These are phyloP conservation scores for Rosa chinensis DNA, from an alignment of 306 rosid genomes.

Conservation along the genomic window DNA sequence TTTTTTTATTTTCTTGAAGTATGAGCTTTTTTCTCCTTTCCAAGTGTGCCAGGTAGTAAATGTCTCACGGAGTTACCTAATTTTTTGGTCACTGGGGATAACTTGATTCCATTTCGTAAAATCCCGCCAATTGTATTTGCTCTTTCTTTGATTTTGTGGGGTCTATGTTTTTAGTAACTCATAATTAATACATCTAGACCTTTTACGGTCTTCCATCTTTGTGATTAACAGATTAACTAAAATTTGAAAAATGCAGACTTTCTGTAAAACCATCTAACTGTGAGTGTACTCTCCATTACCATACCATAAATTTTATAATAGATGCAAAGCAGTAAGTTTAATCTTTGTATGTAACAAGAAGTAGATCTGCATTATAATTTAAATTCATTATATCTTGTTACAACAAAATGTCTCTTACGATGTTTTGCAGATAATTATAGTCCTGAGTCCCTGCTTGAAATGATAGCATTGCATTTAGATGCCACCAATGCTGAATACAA, in stretches of 20 bases:
- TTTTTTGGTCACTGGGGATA: neutral
- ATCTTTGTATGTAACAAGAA: neutral
- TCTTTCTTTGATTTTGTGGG: no score
- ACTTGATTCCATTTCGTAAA: neutral
- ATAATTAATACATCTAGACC: neutral
- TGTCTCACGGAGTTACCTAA: neutral
- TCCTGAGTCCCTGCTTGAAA: constrained; percentile 58
- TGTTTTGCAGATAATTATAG: constrained; percentile 62
- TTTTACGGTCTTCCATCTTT: neutral
- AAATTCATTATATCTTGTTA: neutral
- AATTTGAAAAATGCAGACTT: neutral
- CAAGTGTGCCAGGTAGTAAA: neutral
- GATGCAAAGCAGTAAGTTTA: neutral
- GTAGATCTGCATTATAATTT: neutral
- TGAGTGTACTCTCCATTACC: neutral
- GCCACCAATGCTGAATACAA: constrained; percentile 55
- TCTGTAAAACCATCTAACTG: neutral
- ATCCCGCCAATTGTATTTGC: no score
- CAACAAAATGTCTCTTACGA: neutral
- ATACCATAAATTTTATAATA: neutral
- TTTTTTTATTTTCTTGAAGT: no score
- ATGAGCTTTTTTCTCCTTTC: neutral
- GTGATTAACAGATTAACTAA: neutral
- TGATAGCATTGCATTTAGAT: constrained; percentile 76
- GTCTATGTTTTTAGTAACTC: neutral